phyloP scores from a whole-genome alignment of 2,329 filamentous ascomycete genomes.

The Pestalotiopsis sp. region DNA sequence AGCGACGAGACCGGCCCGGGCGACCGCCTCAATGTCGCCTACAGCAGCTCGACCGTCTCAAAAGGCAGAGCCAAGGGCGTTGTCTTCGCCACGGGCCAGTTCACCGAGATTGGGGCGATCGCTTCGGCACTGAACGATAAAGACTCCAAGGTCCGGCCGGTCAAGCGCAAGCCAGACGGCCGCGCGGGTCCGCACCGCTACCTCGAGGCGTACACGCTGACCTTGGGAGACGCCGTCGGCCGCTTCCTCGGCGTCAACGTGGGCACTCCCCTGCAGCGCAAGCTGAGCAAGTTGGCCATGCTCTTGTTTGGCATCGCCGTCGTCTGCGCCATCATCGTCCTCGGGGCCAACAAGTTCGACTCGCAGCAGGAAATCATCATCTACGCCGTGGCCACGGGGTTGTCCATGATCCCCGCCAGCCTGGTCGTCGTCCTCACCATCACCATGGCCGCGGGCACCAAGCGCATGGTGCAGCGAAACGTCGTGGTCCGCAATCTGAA shows the following conservation, averaged over 20 bases:
- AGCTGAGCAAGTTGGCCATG: conserved; percentile 68
- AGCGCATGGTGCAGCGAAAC: conserved; percentile 58
- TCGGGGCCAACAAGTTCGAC: conserved; percentile 63
- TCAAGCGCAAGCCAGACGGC: conserved; percentile 56
- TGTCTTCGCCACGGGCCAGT: conserved; percentile 62
- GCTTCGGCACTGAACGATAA: conserved; percentile 61
- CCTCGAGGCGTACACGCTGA: conserved; percentile 47
- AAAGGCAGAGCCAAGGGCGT: conserved; percentile 64
- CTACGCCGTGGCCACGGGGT: conserved; percentile 60
- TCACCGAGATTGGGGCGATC: conserved; percentile 67
- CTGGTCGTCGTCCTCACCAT: conserved; percentile 68
- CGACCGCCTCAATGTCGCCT: conserved; percentile 65
- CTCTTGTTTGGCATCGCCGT: conserved; percentile 69
- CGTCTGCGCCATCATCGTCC: conserved; percentile 69
- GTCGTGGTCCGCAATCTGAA: conserved; percentile 62
- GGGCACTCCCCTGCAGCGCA: conserved; percentile 72
- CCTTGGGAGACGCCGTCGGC: conserved; percentile 59
- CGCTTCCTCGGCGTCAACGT: conserved; percentile 69
- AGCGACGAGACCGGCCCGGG: conserved; percentile 56
- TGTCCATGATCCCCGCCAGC: conserved; percentile 63
- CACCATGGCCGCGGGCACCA: conserved; percentile 64
- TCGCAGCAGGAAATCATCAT: conserved; percentile 62
- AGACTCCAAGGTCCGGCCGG: conserved; percentile 51
- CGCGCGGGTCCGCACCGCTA: conserved; percentile 56
- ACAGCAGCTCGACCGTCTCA: conserved; percentile 63